Evolutionary conservation across 2,329 filamentous ascomycete species (phyloP).

Genomic region (Botrytis pseudocinerea): DNA sequence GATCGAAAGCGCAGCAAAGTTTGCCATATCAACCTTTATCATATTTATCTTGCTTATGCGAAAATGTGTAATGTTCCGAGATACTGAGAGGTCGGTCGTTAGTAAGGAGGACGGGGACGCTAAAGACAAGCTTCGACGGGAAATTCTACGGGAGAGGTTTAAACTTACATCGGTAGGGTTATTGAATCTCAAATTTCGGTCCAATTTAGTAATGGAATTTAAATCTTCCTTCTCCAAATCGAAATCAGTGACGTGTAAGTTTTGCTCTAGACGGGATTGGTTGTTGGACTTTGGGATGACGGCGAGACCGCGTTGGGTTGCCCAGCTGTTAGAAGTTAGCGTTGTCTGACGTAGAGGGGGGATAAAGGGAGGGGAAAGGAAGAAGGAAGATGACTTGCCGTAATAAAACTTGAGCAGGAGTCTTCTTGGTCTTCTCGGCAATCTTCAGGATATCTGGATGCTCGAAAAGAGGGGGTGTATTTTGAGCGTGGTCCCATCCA

Average conservation of each 20-base stretch:
- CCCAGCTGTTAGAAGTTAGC: constrained; percentile 60
- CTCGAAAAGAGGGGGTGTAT: constrained; percentile 69
- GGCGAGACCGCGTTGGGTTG: constrained; percentile 77
- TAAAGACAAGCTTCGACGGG: too few relatives aligned
- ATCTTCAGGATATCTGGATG: constrained; percentile 64
- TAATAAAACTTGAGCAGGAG: constrained; percentile 77
- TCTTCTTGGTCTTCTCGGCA: constrained; percentile 69
- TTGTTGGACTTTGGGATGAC: constrained; percentile 79
- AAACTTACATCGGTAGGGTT: constrained; percentile 58
- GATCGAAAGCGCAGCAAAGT: background rate
- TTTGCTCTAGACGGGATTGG: constrained; percentile 58
- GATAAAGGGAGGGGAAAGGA: too few relatives aligned
- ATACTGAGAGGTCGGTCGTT: constrained; percentile 41
- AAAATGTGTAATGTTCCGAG: constrained; percentile 55
- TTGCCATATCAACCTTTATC: background rate
- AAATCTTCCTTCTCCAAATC: constrained; percentile 67
- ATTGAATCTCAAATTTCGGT: constrained; percentile 72
- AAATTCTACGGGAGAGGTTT: too few relatives aligned
- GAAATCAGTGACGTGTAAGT: constrained; percentile 66
- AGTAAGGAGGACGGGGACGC: constrained; percentile 2
- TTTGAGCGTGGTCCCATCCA: constrained; percentile 66
- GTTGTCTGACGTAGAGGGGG: background rate
- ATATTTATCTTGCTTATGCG: constrained; percentile 42
- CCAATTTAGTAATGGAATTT: constrained; percentile 63
- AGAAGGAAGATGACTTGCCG: background rate